phyloP scores from a whole-genome alignment of 345 rosid species.

The Xanthoceras sorbifolium region DNA sequence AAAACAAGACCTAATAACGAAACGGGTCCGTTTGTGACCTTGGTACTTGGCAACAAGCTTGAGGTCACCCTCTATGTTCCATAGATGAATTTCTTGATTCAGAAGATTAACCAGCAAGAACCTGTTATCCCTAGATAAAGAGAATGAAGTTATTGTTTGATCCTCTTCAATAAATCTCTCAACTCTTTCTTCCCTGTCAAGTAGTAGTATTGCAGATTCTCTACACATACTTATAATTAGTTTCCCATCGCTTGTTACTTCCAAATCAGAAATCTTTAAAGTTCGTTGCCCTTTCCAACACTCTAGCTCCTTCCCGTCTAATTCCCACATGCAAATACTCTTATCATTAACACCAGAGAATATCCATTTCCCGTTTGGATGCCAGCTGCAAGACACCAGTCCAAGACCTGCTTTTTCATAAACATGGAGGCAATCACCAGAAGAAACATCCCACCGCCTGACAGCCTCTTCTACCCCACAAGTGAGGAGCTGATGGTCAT shows the following conservation, averaged over 20 bases:
- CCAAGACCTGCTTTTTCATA: constrained; percentile 57
- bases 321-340: constrained; percentile 59
- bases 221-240: constrained; percentile 52
- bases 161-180: constrained; percentile 55
- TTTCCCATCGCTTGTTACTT: constrained; percentile 53
- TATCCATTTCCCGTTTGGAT: constrained; percentile 51
- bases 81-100: constrained; percentile 68
- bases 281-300: constrained; percentile 59
- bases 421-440: constrained; percentile 61
- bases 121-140: constrained; percentile 54
- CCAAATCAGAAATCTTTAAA: constrained; percentile 56
- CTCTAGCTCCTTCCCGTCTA: constrained; percentile 56
- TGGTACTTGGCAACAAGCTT: constrained; percentile 52
- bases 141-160: constrained; percentile 60
- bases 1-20: constrained; percentile 68
- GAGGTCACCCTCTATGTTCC: constrained; percentile 53
- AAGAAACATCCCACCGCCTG: constrained; percentile 60
- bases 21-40: constrained; percentile 61
- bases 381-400: constrained; percentile 67
- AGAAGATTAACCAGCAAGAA: constrained; percentile 61
- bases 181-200: constrained; percentile 46
- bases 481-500: constrained; percentile 60
- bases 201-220: constrained; percentile 50
- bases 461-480: constrained; percentile 60
- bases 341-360: constrained; percentile 53